These are phyloP conservation scores for Monascus purpureus DNA, from an alignment of 495 filamentous ascomycete genomes.

Conservation along the genomic window DNA sequence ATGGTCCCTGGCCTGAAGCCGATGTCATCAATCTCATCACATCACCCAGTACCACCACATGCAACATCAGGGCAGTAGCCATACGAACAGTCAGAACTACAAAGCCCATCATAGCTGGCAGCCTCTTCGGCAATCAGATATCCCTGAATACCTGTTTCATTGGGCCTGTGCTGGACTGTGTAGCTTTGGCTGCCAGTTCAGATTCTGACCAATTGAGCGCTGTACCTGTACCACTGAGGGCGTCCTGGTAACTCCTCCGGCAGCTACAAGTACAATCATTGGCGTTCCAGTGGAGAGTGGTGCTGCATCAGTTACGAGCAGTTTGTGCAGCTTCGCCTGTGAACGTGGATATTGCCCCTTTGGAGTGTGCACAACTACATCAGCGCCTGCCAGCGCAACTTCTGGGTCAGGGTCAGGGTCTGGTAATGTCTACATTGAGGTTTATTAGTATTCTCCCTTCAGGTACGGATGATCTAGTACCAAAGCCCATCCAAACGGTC, in stretches of 20 bases:
- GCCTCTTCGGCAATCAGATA: background rate
- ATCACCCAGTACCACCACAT: slow-evolving; percentile 37
- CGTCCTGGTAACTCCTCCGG: background rate
- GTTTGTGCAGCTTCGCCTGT: background rate
- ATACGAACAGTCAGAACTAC: no score
- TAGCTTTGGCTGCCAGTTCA: background rate
- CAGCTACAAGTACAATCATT: background rate
- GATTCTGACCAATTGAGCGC: slow-evolving; percentile 1
- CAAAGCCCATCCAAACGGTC: slow-evolving; percentile 11
- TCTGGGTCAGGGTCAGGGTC: no score
- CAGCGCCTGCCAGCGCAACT: no score
- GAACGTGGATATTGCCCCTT: slow-evolving; percentile 1
- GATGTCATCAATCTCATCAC: slow-evolving; percentile 42
- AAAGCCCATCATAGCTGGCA: slow-evolving; percentile 42
- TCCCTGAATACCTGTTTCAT: slow-evolving; percentile 1
- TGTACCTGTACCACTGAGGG: background rate
- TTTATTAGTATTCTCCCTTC: no score
- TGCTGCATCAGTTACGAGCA: background rate
- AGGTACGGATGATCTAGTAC: no score
- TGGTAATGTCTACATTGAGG: no score
- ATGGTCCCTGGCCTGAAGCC: slow-evolving; percentile 35
- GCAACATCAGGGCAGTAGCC: slow-evolving; percentile 30
- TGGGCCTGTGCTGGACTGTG: background rate
- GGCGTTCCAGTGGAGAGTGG: slow-evolving; percentile 1
- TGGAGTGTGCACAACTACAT: no score